Evolutionary conservation across 345 rosid genomes (phyloP), one percentile per base, ranked within the genome.

Genomic region (Brassica juncea): DNA sequence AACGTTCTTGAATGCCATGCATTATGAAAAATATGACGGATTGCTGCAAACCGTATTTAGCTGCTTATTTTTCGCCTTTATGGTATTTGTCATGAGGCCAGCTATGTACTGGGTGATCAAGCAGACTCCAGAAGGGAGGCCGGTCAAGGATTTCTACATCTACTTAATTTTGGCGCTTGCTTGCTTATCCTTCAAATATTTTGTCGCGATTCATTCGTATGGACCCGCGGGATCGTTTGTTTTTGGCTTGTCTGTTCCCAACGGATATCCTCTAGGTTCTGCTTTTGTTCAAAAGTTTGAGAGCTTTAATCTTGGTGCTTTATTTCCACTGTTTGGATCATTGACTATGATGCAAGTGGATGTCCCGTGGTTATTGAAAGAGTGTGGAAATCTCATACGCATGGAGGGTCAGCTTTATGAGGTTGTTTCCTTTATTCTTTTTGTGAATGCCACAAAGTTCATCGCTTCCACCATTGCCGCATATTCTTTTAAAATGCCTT

Each of bases 241-340:
- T 39, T 27, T 86, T 0, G 89, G 90, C 63, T 55, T 84, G 59
- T 69, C 82, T 1, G 67, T 87, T 1, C 90, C 90, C 0, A 74
- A 67, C 0, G 90, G 90, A 0, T 85, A 88, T 14, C 90, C 89
- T 1, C 27, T 87, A 49, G 89, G 90, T 19, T 19, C 87, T 15
- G 76, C 84, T 5, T 73, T 87, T 64, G 67, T 76, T 21, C 58
- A 86, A 35, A 87, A 81, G 73, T 75, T 87, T 15, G 89, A 87
- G 68, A 27, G 76, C 77, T 67, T 83, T 34, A 76, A 74, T 58
- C 42, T 75, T 15, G 82, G 83, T 19, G 49, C 67, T 25, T 34
- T 85, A 32, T 34, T 87, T 6, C 78, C 85, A 15, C 67, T 79
- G 59, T 69, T 83, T 35, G 77, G 71, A 30, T 71, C 80, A 44